Percentiles rank a stretch among this genome's conserved stretches.
Conservation (phyloP, 140 eudicot genomes). For the Flaveria floridana region DNA sequence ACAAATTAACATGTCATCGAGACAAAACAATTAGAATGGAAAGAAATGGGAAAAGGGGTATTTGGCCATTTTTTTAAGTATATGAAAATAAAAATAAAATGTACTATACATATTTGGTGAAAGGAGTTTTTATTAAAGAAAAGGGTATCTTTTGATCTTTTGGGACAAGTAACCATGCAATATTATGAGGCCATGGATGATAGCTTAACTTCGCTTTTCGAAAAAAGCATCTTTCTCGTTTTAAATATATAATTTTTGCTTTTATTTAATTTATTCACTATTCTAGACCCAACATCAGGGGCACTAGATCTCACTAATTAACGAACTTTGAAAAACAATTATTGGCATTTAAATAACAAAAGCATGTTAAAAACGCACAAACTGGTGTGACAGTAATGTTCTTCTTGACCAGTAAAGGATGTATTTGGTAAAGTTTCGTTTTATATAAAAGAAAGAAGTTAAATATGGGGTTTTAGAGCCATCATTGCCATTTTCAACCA, state of each 20-base stretch:
- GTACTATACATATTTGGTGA: conserved; percentile 16
- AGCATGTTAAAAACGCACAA: no score
- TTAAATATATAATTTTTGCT: not conserved
- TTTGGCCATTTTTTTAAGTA: conserved; percentile 12
- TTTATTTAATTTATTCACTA: no score
- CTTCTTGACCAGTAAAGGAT: no score
- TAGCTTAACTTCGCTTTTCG: conserved; percentile 32
- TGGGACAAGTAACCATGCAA: conserved; percentile 39
- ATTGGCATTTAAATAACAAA: no score
- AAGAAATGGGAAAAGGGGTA: conserved; percentile 21
- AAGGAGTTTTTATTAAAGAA: not conserved
- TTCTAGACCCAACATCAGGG: no score
- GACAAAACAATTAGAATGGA: conserved; percentile 38
- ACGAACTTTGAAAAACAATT: no score
- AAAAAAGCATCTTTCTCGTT: not conserved
- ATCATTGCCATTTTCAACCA: no score
- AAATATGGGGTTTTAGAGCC: no score
- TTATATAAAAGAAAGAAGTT: no score
- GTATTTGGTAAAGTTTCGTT: no score
- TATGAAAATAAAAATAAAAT: not conserved
- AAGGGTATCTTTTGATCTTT: conserved; percentile 31
- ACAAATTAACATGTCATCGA: conserved; percentile 33
- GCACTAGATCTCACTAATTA: no score
- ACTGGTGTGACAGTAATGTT: no score
- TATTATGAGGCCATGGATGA: conserved; percentile 33